Evolutionary conservation across 179 eudicot genomes (phyloP), one percentile per base, ranked within the genome.

Genomic region (Beta corolliflora): DNA sequence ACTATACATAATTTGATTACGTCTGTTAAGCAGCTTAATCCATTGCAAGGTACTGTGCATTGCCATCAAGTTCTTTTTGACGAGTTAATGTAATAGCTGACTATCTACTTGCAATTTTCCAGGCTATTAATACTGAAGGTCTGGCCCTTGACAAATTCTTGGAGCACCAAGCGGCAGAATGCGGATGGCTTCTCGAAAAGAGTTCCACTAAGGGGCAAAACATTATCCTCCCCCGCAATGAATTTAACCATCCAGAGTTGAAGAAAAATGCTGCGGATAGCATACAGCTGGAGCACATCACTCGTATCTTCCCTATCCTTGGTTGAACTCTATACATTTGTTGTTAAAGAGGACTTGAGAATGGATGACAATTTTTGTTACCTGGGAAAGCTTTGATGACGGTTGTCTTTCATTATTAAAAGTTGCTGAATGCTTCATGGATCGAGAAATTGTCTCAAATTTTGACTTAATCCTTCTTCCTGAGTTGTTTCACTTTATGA

Each of bases 41-140:
- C 25, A 15, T 36, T 36, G 41, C 48, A 29, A 48, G 66, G 18
- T 10, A 68, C 44, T 56, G 75, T 15, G 29, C 18, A 2, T 58
- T 77, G 18, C 18, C 29, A 48, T 10, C 5, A 73, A 73, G 52
- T 16, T 46, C 7, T 13, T 6, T 5, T 72, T 1, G 11, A 58
- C 25, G 15, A 13, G 29, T 41, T 64, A 21, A 54, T 44, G 25
- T 46, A 44, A 65, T 46, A 54, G 12, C 64, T 58, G 58, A 58
- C 67, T 58, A 14, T 46, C 61, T n/a, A 12, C 23, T 48, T 72
- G 44, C 50, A 46, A 48, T 80, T 50, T 71, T 25, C 41, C 89
- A 93, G 97, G 93, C 96, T 61, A 86, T 93, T 84, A 94, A 94
- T 84, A 82, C 89, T 23, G 97, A 94, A 85, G 96, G 98, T 48